Evolutionary conservation across 2,329 filamentous ascomycete genomes (phyloP).

Genomic region (Coniochaeta ligniaria): DNA sequence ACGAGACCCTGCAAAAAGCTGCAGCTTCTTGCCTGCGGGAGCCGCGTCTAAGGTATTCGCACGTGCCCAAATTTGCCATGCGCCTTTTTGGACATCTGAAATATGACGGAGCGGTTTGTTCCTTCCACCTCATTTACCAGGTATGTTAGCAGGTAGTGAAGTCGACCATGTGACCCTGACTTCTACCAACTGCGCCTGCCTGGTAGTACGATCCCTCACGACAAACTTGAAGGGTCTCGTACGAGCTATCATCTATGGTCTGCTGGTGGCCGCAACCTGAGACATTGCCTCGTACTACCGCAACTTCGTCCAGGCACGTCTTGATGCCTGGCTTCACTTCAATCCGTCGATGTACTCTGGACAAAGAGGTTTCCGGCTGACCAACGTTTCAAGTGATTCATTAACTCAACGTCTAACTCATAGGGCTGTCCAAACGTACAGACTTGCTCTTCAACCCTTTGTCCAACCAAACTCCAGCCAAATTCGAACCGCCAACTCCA

Average conservation of each 20-base stretch:
- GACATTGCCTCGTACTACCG: background rate
- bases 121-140: background rate
- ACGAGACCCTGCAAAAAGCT: conserved; percentile 17
- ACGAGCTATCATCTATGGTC: background rate
- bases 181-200: too few species aligned
- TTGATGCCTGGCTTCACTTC: background rate
- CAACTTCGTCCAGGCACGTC: background rate
- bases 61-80: conserved; percentile 9
- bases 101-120: background rate
- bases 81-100: background rate
- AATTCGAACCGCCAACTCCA: background rate
- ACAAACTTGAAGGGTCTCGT: background rate
- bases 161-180: background rate
- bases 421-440: background rate
- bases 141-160: too few species aligned
- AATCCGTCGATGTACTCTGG: background rate
- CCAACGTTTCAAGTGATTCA: background rate
- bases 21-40: background rate
- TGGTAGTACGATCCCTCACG: background rate
- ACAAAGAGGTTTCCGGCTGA: background rate
- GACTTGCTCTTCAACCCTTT: too few species aligned
- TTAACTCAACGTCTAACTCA: background rate
- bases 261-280: background rate
- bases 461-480: background rate
- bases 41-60: conserved; percentile 5